Evolutionary conservation across 768 basidiomycete species (phyloP).

Genomic region (Dictyophora rubrovolvata): DNA sequence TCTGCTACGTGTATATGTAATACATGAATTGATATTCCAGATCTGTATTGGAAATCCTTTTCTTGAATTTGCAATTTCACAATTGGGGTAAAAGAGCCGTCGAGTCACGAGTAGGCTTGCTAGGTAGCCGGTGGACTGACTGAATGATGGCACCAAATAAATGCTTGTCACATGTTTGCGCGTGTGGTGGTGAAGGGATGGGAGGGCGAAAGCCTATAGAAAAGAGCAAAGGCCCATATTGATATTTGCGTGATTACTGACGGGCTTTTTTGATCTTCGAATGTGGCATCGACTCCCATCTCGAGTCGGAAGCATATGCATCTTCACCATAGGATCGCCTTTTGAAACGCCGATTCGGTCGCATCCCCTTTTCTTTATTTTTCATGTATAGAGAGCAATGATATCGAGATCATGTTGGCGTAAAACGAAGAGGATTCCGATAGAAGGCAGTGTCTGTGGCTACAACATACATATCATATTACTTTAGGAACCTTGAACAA

Average conservation of each 20-base stretch:
- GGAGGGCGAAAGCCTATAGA: not conserved
- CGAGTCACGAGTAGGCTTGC: too few relatives aligned
- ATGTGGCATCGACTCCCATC: not conserved
- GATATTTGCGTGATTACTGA: not conserved
- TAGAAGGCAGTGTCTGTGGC: too few relatives aligned
- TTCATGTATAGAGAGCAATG: too few relatives aligned
- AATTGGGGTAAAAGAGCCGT: too few relatives aligned
- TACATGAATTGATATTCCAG: not conserved
- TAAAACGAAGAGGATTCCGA: too few relatives aligned
- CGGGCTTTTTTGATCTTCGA: not conserved
- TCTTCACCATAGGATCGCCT: not conserved
- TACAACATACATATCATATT: too few relatives aligned
- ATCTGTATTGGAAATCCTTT: not conserved
- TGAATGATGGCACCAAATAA: too few relatives aligned
- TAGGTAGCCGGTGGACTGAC: too few relatives aligned
- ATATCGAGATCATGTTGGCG: too few relatives aligned
- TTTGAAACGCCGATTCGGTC: not conserved
- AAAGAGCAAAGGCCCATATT: not conserved
- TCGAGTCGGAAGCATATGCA: not conserved
- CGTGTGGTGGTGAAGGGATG: not conserved
- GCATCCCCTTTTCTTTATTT: not conserved
- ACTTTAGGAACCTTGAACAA: too few relatives aligned
- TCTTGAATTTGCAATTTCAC: too few relatives aligned
- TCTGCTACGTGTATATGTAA: not conserved
- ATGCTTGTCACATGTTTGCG: not conserved